phyloP scores from a whole-genome alignment of 2,329 filamentous ascomycete species.

The Alternaria rosae region DNA sequence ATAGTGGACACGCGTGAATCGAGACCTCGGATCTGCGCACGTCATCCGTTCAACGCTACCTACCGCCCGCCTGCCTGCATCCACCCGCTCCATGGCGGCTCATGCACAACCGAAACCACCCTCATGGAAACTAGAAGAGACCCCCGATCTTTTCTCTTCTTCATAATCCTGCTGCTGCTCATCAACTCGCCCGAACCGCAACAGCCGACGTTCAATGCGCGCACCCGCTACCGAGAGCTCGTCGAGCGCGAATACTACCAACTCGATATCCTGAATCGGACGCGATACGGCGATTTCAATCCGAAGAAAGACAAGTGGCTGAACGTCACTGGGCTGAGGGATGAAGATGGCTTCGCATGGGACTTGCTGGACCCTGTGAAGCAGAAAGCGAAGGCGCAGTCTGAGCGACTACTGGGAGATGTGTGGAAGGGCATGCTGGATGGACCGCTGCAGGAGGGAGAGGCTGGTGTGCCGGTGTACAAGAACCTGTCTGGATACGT shows the following conservation, averaged over 20 bases:
- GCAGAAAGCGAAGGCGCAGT: constrained; percentile 67
- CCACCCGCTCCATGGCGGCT: constrained; percentile 38
- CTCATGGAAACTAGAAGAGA: constrained; percentile 50
- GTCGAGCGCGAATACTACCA: constrained; percentile 60
- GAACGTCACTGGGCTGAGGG: constrained; percentile 76
- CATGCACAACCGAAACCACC: constrained; percentile 25
- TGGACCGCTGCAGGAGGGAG: constrained; percentile 47
- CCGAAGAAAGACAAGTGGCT: constrained; percentile 55
- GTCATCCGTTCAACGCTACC: constrained; percentile 8
- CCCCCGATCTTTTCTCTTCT: constrained; percentile 46
- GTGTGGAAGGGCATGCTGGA: constrained; percentile 35
- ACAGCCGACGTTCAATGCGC: constrained; percentile 41
- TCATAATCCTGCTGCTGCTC: constrained; percentile 49
- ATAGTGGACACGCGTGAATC: background rate
- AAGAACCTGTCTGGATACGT: constrained; percentile 80
- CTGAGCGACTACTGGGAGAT: constrained; percentile 52
- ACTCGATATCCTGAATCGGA: constrained; percentile 53
- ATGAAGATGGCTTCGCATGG: constrained; percentile 80
- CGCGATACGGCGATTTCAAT: constrained; percentile 58
- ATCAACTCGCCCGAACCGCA: constrained; percentile 49
- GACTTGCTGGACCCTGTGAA: constrained; percentile 72
- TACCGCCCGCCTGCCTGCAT: background rate
- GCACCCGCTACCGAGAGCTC: constrained; percentile 54
- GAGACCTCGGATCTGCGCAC: constrained; percentile 8
- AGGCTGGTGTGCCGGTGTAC: constrained; percentile 67